Evolutionary conservation across 306 rosid genomes (phyloP).

Genomic region (Prunus campanulata): DNA sequence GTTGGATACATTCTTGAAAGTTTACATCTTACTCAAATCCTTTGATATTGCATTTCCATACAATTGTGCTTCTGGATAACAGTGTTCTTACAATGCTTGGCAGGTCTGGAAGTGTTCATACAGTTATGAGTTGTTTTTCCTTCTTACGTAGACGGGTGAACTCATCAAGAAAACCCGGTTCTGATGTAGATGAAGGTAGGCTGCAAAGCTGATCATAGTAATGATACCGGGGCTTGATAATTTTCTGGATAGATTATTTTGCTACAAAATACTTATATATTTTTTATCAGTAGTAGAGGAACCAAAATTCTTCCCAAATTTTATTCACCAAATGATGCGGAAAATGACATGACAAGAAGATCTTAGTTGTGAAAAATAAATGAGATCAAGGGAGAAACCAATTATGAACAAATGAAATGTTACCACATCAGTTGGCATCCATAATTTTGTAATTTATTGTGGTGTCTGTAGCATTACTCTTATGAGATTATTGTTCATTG

Average conservation of each 20-base stretch:
- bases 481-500: not conserved
- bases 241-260: not conserved
- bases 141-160: conserved; percentile 37
- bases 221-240: not conserved
- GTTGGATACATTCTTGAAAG: not conserved
- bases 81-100: conserved; percentile 35
- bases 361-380: not conserved
- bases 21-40: conserved; percentile 19
- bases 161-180: conserved; percentile 27
- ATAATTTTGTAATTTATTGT: not conserved
- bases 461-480: not conserved
- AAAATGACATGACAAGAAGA: not conserved
- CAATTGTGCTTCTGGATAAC: conserved; percentile 19
- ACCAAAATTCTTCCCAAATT: not conserved
- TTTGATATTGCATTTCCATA: not conserved
- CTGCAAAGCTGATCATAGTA: not conserved
- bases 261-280: not conserved
- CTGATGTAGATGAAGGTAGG: conserved; percentile 55
- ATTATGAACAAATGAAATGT: not conserved
- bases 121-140: conserved; percentile 68
- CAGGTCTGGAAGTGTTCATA: conserved; percentile 43
- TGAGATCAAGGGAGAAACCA: not conserved
- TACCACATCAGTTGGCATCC: not conserved
- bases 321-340: not conserved
- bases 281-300: not conserved